A percentile compares a stretch with the other conserved stretches of the same genome.
Evolutionary conservation across 2,329 filamentous ascomycete species (phyloP).

Genomic region (Verruconis gallopava): DNA sequence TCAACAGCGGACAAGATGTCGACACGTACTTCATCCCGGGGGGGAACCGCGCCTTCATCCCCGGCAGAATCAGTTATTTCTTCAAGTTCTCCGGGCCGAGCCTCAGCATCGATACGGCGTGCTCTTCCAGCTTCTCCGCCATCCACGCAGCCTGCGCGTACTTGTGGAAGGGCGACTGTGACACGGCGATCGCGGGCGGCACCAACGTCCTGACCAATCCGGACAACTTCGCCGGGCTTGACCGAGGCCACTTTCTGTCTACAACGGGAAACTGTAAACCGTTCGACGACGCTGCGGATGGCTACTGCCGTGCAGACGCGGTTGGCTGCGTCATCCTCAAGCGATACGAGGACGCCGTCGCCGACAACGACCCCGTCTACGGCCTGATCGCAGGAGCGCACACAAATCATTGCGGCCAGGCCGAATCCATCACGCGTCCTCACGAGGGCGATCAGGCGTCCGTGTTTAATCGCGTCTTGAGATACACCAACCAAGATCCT

Average conservation of each 20-base stretch:
- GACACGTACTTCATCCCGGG: conserved; percentile 44
- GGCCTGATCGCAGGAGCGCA: conserved; percentile 1
- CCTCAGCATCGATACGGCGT: conserved; percentile 31
- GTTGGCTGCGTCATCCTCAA: conserved; percentile 8
- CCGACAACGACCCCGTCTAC: conserved; percentile 6
- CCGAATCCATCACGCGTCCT: conserved; percentile 19
- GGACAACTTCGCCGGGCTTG: conserved; percentile 13
- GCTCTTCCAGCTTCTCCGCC: conserved; percentile 24
- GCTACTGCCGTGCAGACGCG: conserved; percentile 8
- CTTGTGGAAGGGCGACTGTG: conserved; percentile 12
- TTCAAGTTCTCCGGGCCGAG: conserved; percentile 30
- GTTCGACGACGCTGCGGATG: conserved; percentile 9
- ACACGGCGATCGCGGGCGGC: conserved; percentile 19
- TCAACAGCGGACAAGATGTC: conserved; percentile 23
- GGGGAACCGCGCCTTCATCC: conserved; percentile 38
- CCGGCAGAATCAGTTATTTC: conserved; percentile 36
- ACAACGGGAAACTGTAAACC: conserved; percentile 13
- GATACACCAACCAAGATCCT: conserved; percentile 6
- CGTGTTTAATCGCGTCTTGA: conserved; percentile 12
- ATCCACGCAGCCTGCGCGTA: conserved; percentile 5
- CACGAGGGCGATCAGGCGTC: conserved; percentile 14
- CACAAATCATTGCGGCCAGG: conserved; percentile 11
- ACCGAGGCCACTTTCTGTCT: conserved; percentile 17
- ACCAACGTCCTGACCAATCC: conserved; percentile 16
- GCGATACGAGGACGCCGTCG: conserved; percentile 6